These are phyloP conservation scores for Globisporangium takayamanum DNA, from an alignment of 352 stramenopile genomes.

Conservation along the genomic window DNA sequence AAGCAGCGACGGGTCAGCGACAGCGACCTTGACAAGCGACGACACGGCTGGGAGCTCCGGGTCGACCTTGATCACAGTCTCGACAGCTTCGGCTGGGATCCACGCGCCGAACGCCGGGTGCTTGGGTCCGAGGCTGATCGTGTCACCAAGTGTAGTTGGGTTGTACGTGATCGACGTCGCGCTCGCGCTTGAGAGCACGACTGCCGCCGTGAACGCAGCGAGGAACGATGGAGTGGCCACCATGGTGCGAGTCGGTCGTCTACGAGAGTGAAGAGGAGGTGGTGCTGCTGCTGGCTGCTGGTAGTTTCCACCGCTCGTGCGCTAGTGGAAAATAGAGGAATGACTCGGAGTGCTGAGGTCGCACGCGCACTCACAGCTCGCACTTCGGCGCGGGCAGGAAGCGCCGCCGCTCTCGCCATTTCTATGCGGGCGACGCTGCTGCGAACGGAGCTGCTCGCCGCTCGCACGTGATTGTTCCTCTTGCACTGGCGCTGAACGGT, in stretches of 20 bases:
- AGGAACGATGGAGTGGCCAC: slow-evolving; percentile 8
- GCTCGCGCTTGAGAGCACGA: slow-evolving; percentile 2
- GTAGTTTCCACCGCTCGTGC: slow-evolving; percentile 2
- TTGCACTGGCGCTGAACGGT: too few species aligned
- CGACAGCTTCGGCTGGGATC: background rate
- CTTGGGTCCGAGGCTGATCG: background rate
- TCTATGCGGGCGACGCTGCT: too few species aligned
- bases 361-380: background rate
- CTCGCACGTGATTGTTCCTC: too few species aligned
- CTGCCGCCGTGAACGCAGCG: slow-evolving; percentile 3
- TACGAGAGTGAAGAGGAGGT: background rate
- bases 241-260: background rate
- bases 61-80: slow-evolving; percentile 7
- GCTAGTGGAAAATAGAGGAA: too few species aligned
- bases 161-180: slow-evolving; percentile 10
- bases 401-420: too few species aligned
- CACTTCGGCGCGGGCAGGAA: background rate
- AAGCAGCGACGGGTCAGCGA: slow-evolving; percentile 3
- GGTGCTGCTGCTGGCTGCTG: background rate
- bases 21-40: slow-evolving; percentile 1
- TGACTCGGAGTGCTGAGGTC: too few species aligned
- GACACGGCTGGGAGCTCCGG: slow-evolving; percentile 3
- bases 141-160: slow-evolving; percentile 6
- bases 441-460: too few species aligned
- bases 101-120: slow-evolving; percentile 5